Evolutionary conservation across 805 yeast genomes (phyloP), one percentile per base, ranked within the genome.

Genomic region (Cyberlindnera lachancei): DNA sequence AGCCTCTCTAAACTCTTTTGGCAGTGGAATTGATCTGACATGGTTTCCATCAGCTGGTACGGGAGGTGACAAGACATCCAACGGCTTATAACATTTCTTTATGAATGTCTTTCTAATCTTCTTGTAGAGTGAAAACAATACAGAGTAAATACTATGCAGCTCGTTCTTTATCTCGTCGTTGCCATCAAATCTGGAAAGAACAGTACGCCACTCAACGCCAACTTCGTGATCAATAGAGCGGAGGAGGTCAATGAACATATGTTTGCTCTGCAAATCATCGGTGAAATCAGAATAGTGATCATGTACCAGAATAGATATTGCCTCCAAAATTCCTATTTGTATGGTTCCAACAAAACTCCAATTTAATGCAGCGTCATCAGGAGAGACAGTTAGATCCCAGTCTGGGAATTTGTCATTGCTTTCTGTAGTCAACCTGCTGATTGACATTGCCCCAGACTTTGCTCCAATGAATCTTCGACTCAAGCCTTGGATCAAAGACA

Each of bases 301-400:
- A 28, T 73, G 68, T 15, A 85, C 73, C 54, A 94, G 68, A 19
- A 79, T 69, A 27, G 75, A 68, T 35, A 86, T 60, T 0, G 86
- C 84, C 50, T 84, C 94, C 37, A 87, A 61, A 20, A 87, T 74
- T 25, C 94, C 94, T 23, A 81, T 65, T 50, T 87, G 92, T 26
- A 88, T 82, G 48, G 79, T 84, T 9, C 81, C 76, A 27, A 84
- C 76, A 34, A 75, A 68, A 27, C 68, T 68, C 67, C 79, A 76
- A 44, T 79, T 81, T 21, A 80, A 64, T 4, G 69, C 68, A 1
- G 68, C 60, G 18, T 70, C 61, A 27, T 63, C 61, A 4, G 58
- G 31, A 7, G 50, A 33, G 8, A 58, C 41, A 13, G 40, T 56
- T 3, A 52, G 40, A 22, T 63, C 64, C 92, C 92, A 82, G 25